Base-by-base conservation (phyloP, 2,329 filamentous ascomycete species). In the Aspergillus uvarum region DNA sequence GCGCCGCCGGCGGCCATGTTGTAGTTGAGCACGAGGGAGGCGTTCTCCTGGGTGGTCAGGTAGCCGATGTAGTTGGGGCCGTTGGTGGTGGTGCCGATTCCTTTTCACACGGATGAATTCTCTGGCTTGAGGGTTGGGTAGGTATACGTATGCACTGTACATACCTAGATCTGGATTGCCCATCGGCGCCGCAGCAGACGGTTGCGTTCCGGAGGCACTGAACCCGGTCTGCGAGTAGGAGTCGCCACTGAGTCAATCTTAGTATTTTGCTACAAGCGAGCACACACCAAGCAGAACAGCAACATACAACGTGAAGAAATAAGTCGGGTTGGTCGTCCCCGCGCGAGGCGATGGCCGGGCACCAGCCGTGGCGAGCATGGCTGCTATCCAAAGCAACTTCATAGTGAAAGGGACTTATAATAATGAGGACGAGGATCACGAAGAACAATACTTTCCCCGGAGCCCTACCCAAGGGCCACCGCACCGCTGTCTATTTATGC, bases 171-270 rank as follows among this genome's bases (percentile, higher is more conserved):
- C 51, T 0, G 87, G 87, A 66, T 89, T 89, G 0, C 87, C 86
- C 62, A 89, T 76, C 0, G 86, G 85, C 66, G 87, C 85, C 5
- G 74, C 71, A 4, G 77, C 63, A 7, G 78, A 82, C 1, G 87
- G 85, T 42, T 85, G 80, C 0, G 78, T 72, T 22, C 79, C 76
- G 11, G 74, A 79, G 47, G 81, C 74, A 60, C 86, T 74, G 72
- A 89, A 89, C 8, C 82, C 82, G 2, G 83, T 86, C 62, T 82
- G 80, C 1, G 83, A 83, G 73, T 87, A 87, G 2, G 83, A 86
- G 67, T 87, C 83, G 47, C 85, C 85, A 64, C 82, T 22, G 22
- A 22, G 3, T 22, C 22, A 3, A 22, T 22, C 22, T 22, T 22
- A 22, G 22, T 22, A 22, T 22, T 3, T 22, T 22, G 4, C 2